Base-by-base conservation (phyloP, 2,329 filamentous ascomycete species). In the Colletotrichum tanaceti region DNA sequence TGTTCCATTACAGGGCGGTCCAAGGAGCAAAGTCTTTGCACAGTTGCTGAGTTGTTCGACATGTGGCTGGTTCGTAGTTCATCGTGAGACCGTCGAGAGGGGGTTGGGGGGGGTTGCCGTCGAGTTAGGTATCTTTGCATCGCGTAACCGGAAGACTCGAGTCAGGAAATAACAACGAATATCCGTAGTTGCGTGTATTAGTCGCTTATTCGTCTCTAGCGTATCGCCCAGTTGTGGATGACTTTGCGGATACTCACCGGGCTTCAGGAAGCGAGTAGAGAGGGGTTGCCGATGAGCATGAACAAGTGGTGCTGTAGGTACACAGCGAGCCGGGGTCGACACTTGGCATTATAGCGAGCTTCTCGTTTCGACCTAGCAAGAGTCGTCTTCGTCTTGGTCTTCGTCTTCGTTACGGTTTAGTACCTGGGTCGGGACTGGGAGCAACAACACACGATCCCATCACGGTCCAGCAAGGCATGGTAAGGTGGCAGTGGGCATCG, bases 1-100 rank as follows among this genome's bases (percentile, higher is more conserved):
- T n/a, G 14, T n/a, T 14, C 5, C 6, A 0, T 14, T 20, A 0
- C 44, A 77, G 76, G 74, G 0, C 77, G 75, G 75, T 75, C 73
- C 32, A 77, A 77, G 63, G 74, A 77, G 53, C 75, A 77, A 55
- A 75, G 76, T 49, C 64, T 77, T 3, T 63, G 66, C 11, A 73
- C 65, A 1, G 76, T 77, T 35, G 46, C 75, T 28, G 71, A 71
- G 28, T 77, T 75, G 76, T 75, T 77, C 39, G 68, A 74, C 14
- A 70, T 75, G 13, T 78, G 76, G 75, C 63, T 78, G 6, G 49
- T 68, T 14, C 46, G 44, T 32, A 60, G 58, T 2, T 35, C 44
- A 11, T 32, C 16, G 38, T 10, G 28, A 38, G 0, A 4, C 6
- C 6, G 41, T 20, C 16, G 18, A 46, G 6, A 9, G 16, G n/a